Percentiles rank a stretch among this genome's conserved stretches.
Evolutionary conservation across 352 stramenopile genomes (phyloP).

Genomic region (Globisporangium splendens): DNA sequence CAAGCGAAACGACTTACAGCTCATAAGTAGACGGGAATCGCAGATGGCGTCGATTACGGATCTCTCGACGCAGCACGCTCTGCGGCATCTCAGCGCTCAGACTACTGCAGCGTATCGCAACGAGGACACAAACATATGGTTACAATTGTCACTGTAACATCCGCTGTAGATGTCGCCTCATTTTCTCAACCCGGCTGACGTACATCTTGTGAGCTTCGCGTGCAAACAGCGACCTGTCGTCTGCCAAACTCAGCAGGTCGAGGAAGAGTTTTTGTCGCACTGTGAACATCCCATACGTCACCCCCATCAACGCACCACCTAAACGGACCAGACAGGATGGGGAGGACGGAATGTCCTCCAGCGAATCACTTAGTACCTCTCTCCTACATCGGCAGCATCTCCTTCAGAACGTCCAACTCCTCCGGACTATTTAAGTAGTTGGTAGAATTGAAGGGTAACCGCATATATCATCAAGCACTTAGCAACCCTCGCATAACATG

Average conservation of each 20-base stretch:
- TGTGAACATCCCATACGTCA: constrained; percentile 65
- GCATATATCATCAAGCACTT: neutral
- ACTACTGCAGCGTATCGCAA: constrained; percentile 7
- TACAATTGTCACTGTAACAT: too few relatives aligned
- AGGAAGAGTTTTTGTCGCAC: constrained; percentile 66
- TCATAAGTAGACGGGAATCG: neutral
- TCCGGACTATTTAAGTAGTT: neutral
- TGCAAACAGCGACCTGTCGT: constrained; percentile 67
- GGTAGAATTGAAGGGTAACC: neutral
- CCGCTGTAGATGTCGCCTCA: too few relatives aligned
- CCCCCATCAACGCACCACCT: constrained; percentile 55
- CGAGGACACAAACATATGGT: neutral
- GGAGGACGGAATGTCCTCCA: too few relatives aligned
- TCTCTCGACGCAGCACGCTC: constrained; percentile 9
- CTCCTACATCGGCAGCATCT: neutral
- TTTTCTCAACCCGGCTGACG: constrained; percentile 1
- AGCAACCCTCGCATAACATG: neutral
- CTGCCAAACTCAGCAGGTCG: constrained; percentile 62
- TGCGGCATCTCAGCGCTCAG: constrained; percentile 13
- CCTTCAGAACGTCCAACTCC: constrained; percentile 2
- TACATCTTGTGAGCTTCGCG: constrained; percentile 46
- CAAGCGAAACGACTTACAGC: too few relatives aligned
- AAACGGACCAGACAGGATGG: neutral
- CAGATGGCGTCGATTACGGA: neutral
- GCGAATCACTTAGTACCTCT: too few relatives aligned